These are phyloP conservation scores for Cylindricascospora bacillispora DNA, from an alignment of 1,139 yeast species.

Conservation along the genomic window DNA sequence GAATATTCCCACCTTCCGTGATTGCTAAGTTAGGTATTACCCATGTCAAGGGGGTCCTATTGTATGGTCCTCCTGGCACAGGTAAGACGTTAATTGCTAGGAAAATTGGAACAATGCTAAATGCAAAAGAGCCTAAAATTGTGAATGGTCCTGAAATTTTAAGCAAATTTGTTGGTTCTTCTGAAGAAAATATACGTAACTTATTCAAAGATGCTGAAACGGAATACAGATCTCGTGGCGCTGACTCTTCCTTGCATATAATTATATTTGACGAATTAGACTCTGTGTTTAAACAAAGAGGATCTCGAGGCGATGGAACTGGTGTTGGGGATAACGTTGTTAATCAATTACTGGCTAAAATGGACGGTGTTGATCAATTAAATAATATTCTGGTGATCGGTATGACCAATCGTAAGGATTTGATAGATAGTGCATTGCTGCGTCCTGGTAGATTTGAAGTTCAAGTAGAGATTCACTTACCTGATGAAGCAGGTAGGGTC, in stretches of 20 bases:
- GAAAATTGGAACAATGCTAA: slow-evolving; percentile 91
- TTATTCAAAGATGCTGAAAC: slow-evolving; percentile 94
- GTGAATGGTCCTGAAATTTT: slow-evolving; percentile 98
- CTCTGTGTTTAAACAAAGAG: slow-evolving; percentile 97
- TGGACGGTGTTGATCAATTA: slow-evolving; percentile 98
- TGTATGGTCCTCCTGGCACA: slow-evolving; percentile 97
- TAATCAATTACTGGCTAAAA: slow-evolving; percentile 88
- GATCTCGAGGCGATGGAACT: slow-evolving; percentile 91
- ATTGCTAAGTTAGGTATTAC: slow-evolving; percentile 85
- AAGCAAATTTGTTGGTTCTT: slow-evolving; percentile 92
- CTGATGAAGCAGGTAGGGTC: slow-evolving; percentile 85
- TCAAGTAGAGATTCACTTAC: slow-evolving; percentile 89
- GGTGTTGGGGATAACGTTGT: slow-evolving; percentile 99
- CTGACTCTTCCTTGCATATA: slow-evolving; percentile 81
- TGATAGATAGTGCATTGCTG: slow-evolving; percentile 82
- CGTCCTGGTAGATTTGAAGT: slow-evolving; percentile 99
- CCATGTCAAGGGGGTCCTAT: slow-evolving; percentile 85
- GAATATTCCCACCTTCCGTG: slow-evolving; percentile 89
- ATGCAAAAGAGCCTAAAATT: slow-evolving; percentile 95
- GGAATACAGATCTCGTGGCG: slow-evolving; percentile 88
- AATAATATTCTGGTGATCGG: slow-evolving; percentile 93
- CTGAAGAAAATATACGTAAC: slow-evolving; percentile 93
- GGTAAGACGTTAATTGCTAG: slow-evolving; percentile 97
- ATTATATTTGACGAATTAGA: slow-evolving; percentile 96
- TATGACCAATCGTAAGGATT: slow-evolving; percentile 93